Evolutionary conservation across 2,329 filamentous ascomycete species (phyloP).

Genomic region (Graphilbum sp.): DNA sequence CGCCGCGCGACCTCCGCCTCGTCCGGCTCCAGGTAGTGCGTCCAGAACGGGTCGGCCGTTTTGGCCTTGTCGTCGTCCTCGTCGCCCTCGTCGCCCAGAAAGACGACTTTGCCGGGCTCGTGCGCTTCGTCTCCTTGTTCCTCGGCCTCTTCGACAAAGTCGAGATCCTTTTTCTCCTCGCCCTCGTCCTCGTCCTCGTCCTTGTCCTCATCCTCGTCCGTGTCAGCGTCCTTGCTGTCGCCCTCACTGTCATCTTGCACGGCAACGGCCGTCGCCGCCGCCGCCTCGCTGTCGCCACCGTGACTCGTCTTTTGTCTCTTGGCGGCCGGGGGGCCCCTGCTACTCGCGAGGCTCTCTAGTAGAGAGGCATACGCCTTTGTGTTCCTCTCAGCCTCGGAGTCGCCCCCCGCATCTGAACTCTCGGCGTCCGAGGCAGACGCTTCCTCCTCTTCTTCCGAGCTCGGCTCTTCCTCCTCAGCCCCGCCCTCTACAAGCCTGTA

Average conservation of each 20-base stretch:
- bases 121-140: conserved; percentile 21
- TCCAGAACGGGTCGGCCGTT: conserved; percentile 55
- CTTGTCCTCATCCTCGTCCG: conserved; percentile 1
- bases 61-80: conserved; percentile 32
- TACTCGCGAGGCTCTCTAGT: conserved; percentile 36
- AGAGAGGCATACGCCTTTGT: conserved; percentile 36
- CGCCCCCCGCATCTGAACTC: conserved; percentile 23
- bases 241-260: conserved; percentile 3
- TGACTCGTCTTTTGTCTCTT: conserved; percentile 43
- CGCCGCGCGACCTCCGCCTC: conserved; percentile 39
- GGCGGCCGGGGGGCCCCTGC: conserved; percentile 22
- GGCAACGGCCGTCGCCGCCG: conserved; percentile 5
- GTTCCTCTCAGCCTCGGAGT: conserved; percentile 11
- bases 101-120: conserved; percentile 7
- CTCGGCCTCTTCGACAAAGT: conserved; percentile 32
- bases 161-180: conserved; percentile 14
- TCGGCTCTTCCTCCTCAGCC: background rate
- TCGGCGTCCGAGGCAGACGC: conserved; percentile 17
- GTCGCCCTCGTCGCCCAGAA: conserved; percentile 16
- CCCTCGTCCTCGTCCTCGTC: conserved; percentile 14
- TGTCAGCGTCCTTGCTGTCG: conserved; percentile 3
- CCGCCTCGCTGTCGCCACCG: conserved; percentile 8
- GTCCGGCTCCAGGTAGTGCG: conserved; percentile 58
- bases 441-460: conserved; percentile 22
- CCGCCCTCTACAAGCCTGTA: background rate